These are phyloP conservation scores for Backusella tarrabulga DNA, from an alignment of 192 early-diverging fungal species.

Conservation along the genomic window DNA sequence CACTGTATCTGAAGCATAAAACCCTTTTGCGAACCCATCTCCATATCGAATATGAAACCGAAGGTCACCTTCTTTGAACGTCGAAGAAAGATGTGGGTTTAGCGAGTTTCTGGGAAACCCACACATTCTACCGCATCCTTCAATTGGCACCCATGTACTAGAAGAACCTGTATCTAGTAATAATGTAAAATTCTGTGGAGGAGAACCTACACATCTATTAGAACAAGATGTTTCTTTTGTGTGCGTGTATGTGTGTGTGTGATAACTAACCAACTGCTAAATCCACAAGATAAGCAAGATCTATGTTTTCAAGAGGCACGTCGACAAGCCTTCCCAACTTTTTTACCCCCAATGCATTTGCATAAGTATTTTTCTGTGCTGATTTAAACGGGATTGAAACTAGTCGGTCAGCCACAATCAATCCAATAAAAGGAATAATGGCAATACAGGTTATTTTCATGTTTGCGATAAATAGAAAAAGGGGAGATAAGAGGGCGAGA, in stretches of 20 bases:
- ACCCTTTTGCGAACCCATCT: constrained; percentile 27
- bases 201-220: constrained; percentile 17
- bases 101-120: constrained; percentile 23
- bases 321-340: constrained; percentile 1
- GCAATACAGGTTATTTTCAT: background rate
- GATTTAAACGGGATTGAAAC: background rate
- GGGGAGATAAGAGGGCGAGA: background rate
- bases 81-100: background rate
- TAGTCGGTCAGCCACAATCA: background rate
- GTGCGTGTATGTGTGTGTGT: too few relatives aligned
- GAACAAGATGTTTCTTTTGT: background rate
- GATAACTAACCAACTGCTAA: constrained; percentile 9
- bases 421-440: background rate
- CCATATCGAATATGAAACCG: constrained; percentile 30
- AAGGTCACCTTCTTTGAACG: background rate
- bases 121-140: constrained; percentile 25
- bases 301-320: constrained; percentile 14
- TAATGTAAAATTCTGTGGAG: constrained; percentile 33
- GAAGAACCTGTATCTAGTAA: constrained; percentile 37
- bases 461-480: background rate
- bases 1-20: constrained; percentile 29
- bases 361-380: background rate
- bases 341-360: background rate
- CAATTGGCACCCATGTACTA: constrained; percentile 32
- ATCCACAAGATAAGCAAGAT: constrained; percentile 23